Evolutionary conservation across 129 eudicot species (phyloP).

Genomic region (Oenanthe sinensis): DNA sequence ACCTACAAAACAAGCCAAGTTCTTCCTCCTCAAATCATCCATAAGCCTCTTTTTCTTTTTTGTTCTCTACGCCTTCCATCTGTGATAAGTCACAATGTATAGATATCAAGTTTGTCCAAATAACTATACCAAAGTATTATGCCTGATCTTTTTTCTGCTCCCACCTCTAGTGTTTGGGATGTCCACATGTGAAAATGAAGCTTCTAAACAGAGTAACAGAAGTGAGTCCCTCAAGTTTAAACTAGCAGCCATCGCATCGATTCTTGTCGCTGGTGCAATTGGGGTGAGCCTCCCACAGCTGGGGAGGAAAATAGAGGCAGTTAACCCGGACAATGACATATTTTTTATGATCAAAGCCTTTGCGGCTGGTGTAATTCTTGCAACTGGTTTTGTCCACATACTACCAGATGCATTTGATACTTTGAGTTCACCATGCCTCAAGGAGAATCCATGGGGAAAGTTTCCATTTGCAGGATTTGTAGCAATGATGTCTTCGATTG

Average conservation of each 20-base stretch:
- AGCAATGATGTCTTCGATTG: conserved; percentile 57
- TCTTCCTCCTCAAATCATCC: background rate
- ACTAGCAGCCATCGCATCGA: conserved; percentile 44
- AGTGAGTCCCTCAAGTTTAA: conserved; percentile 36
- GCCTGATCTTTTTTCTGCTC: conserved; percentile 23
- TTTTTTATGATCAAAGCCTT: conserved; percentile 77
- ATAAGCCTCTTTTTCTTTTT: background rate
- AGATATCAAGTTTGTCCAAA: background rate
- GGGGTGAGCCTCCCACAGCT: conserved; percentile 67
- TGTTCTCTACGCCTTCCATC: background rate
- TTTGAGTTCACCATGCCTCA: conserved; percentile 44
- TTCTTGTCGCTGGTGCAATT: conserved; percentile 49
- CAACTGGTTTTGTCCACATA: conserved; percentile 70
- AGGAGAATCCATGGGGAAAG: conserved; percentile 47
- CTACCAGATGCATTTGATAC: conserved; percentile 56
- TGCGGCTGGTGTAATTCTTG: conserved; percentile 77
- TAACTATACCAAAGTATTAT: background rate
- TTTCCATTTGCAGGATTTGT: conserved; percentile 66
- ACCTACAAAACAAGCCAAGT: background rate
- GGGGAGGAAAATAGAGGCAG: conserved; percentile 31
- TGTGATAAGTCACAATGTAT: conserved; percentile 11
- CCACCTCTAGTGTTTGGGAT: conserved; percentile 25
- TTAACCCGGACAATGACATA: conserved; percentile 48
- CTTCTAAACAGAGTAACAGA: conserved; percentile 1
- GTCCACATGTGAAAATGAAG: conserved; percentile 24